These are phyloP conservation scores for Pyracantha coccinea DNA, from an alignment of 331 rosid genomes.

Conservation along the genomic window DNA sequence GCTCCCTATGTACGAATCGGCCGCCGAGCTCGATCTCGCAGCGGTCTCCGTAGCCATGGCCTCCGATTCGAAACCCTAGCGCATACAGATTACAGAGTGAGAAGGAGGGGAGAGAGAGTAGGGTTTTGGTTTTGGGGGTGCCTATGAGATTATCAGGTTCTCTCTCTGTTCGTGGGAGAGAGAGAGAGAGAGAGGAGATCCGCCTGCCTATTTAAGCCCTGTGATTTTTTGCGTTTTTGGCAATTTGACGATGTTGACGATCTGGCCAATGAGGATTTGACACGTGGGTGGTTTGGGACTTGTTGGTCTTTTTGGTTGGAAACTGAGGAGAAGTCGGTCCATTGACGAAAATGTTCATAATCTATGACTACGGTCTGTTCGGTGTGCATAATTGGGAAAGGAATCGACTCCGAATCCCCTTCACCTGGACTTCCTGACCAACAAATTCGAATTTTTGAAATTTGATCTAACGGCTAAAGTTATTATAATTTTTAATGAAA, in stretches of 20 bases:
- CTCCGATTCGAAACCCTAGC: constrained; percentile 13
- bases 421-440: no score
- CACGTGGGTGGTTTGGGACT: background rate
- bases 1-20: constrained; percentile 76
- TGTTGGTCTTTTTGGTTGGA: background rate
- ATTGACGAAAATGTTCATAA: no score
- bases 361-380: no score
- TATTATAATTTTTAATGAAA: no score
- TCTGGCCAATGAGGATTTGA: background rate
- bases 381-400: no score
- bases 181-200: background rate
- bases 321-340: background rate
- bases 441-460: no score
- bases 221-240: background rate
- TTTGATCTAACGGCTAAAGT: no score
- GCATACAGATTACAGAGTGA: background rate
- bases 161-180: background rate
- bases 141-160: constrained; percentile 7
- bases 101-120: constrained; percentile 10
- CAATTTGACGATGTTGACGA: background rate
- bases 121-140: constrained; percentile 42
- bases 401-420: no score
- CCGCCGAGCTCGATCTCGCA: constrained; percentile 57
- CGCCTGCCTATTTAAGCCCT: background rate
- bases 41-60: constrained; percentile 56